Percentiles rank a stretch among this genome's conserved stretches.
These are phyloP conservation scores for Microcera coccophila DNA, from an alignment of 2,329 filamentous ascomycete species.

Conservation along the genomic window DNA sequence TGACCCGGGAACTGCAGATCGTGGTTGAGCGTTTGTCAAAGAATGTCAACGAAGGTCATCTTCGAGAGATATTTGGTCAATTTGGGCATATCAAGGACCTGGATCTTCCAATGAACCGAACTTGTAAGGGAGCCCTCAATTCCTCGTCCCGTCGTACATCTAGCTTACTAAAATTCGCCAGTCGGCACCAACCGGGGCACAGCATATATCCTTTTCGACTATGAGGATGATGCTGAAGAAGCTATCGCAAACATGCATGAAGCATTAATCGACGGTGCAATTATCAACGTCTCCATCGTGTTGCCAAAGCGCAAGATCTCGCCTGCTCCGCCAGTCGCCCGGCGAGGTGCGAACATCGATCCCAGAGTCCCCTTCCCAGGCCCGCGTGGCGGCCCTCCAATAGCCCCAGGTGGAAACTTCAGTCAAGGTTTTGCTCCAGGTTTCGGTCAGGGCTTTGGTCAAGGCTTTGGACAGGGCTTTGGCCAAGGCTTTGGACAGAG, in stretches of 20 bases:
- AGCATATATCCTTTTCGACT: constrained; percentile 82
- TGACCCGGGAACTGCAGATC: constrained; percentile 53
- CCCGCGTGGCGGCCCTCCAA: constrained; percentile 31
- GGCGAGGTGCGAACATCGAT: constrained; percentile 58
- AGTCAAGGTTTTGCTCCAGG: too few relatives aligned
- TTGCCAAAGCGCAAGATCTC: constrained; percentile 80
- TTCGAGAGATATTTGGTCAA: constrained; percentile 85
- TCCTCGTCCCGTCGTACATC: constrained; percentile 7
- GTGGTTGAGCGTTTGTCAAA: constrained; percentile 95
- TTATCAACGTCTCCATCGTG: constrained; percentile 84
- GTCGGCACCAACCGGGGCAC: constrained; percentile 88
- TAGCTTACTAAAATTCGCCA: constrained; percentile 33
- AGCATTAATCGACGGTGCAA: constrained; percentile 80
- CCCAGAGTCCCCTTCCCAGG: constrained; percentile 37
- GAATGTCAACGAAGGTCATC: constrained; percentile 84
- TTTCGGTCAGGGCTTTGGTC: too few relatives aligned
- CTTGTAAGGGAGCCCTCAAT: constrained; percentile 55
- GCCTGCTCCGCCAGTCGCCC: constrained; percentile 68
- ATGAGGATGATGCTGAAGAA: constrained; percentile 74
- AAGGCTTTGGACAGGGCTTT: too few relatives aligned
- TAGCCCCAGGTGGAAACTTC: constrained; percentile 25
- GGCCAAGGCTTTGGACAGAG: constrained; percentile 24
- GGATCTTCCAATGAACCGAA: constrained; percentile 83
- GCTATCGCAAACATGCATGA: constrained; percentile 98
- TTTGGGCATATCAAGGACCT: constrained; percentile 85